Conservation (phyloP, 2,329 filamentous ascomycete species). For the Didymella keratinophila region DNA sequence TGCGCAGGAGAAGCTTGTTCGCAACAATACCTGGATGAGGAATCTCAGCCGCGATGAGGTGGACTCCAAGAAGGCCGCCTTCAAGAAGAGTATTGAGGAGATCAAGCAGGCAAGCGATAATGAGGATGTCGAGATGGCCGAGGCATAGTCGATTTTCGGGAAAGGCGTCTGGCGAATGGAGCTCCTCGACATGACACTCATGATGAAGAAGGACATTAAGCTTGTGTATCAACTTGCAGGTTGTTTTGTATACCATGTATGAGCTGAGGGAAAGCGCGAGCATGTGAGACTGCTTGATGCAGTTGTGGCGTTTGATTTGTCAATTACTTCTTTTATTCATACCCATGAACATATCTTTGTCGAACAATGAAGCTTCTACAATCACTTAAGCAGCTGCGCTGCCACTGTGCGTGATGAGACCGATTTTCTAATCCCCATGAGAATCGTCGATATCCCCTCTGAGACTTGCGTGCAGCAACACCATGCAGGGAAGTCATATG, state of each 20-base stretch:
- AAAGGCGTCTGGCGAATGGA: slow-evolving; percentile 12
- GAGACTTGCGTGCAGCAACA: background rate
- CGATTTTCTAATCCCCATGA: background rate
- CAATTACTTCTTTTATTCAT: slow-evolving; percentile 11
- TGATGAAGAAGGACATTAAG: slow-evolving; percentile 2
- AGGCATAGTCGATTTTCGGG: slow-evolving; percentile 21
- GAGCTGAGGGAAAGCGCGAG: slow-evolving; percentile 11
- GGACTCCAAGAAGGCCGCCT: slow-evolving; percentile 52
- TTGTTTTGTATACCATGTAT: slow-evolving; percentile 16
- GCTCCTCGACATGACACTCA: slow-evolving; percentile 8
- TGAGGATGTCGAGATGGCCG: slow-evolving; percentile 48
- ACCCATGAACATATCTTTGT: slow-evolving; percentile 1
- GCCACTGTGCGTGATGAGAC: background rate
- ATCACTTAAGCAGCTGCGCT: background rate
- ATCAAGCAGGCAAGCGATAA: slow-evolving; percentile 27
- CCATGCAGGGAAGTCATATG: background rate
- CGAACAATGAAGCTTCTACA: background rate
- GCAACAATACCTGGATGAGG: slow-evolving; percentile 58
- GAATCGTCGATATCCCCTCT: background rate
- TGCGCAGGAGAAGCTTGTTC: slow-evolving; percentile 53
- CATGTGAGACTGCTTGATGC: slow-evolving; percentile 16
- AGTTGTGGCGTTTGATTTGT: slow-evolving; percentile 14
- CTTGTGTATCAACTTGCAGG: slow-evolving; percentile 4
- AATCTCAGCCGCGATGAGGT: slow-evolving; percentile 57
- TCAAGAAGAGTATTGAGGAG: slow-evolving; percentile 44